A percentile compares a stretch with the other conserved stretches of the same genome.
Evolutionary conservation across 2,329 filamentous ascomycete genomes (phyloP).

Genomic region (Onygena corvina): DNA sequence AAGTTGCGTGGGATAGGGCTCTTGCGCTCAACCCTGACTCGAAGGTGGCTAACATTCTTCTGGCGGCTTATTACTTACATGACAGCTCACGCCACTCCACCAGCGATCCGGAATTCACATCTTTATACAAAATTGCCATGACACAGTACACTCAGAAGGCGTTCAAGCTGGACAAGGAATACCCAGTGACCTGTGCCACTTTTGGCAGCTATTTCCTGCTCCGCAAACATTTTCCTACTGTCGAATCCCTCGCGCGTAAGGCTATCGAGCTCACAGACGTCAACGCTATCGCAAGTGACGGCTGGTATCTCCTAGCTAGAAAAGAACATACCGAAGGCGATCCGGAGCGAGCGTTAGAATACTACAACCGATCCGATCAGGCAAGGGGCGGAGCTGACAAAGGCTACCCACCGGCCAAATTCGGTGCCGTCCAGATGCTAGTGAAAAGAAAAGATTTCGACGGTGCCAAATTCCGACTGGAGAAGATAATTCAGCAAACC

Average conservation of each 20-base stretch:
- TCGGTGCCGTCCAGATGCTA: slow-evolving; percentile 80
- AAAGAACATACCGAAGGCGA: slow-evolving; percentile 81
- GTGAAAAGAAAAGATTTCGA: slow-evolving; percentile 74
- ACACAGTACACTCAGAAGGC: slow-evolving; percentile 86
- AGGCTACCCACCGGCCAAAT: slow-evolving; percentile 87
- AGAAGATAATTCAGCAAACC: slow-evolving; percentile 83
- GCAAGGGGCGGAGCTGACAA: slow-evolving; percentile 82
- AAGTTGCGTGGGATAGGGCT: slow-evolving; percentile 75
- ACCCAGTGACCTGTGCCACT: slow-evolving; percentile 77
- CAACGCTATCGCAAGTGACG: slow-evolving; percentile 91
- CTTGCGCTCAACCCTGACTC: slow-evolving; percentile 72
- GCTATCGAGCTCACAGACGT: slow-evolving; percentile 94
- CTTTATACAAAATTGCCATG: slow-evolving; percentile 85
- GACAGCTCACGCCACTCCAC: slow-evolving; percentile 70
- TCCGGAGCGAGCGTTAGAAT: slow-evolving; percentile 62
- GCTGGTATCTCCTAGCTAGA: slow-evolving; percentile 86
- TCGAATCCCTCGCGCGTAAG: slow-evolving; percentile 77
- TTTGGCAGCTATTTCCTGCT: slow-evolving; percentile 86
- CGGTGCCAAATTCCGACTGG: slow-evolving; percentile 82
- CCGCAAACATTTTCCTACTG: slow-evolving; percentile 65
- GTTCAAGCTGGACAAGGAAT: slow-evolving; percentile 84
- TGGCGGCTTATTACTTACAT: slow-evolving; percentile 83
- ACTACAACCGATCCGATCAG: slow-evolving; percentile 81
- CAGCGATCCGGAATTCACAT: slow-evolving; percentile 72
- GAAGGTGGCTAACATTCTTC: slow-evolving; percentile 78